Percentiles rank a stretch among this genome's conserved stretches.
Evolutionary conservation across 768 basidiomycete genomes (phyloP).

Genomic region (Suillus sp.): DNA sequence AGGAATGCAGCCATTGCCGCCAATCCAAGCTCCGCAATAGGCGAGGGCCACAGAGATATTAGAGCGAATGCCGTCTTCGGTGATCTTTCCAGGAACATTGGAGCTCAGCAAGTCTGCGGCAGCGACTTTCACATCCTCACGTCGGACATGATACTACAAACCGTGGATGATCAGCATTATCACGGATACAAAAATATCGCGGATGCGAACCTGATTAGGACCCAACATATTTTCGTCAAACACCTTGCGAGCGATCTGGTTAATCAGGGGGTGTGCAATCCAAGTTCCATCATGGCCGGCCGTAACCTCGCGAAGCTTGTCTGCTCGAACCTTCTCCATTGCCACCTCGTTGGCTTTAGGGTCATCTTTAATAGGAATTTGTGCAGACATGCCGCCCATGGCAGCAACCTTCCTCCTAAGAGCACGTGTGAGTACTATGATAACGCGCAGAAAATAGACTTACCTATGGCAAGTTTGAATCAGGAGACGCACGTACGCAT

Average conservation of each 20-base stretch:
- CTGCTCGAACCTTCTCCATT: slow-evolving; percentile 94
- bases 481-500: slow-evolving; percentile 90
- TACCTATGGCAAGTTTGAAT: slow-evolving; percentile 98
- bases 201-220: slow-evolving; percentile 78
- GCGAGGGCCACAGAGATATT: slow-evolving; percentile 89
- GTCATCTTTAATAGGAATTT: slow-evolving; percentile 98
- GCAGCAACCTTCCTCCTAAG: slow-evolving; percentile 93
- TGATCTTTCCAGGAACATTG: slow-evolving; percentile 84
- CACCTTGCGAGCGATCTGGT: slow-evolving; percentile 84
- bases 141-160: slow-evolving; percentile 82
- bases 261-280: slow-evolving; percentile 98
- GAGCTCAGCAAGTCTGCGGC: slow-evolving; percentile 85
- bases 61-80: slow-evolving; percentile 80
- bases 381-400: slow-evolving; percentile 99
- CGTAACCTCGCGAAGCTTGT: slow-evolving; percentile 94
- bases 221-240: slow-evolving; percentile 97
- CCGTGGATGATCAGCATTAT: neutral
- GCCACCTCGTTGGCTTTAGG: slow-evolving; percentile 87
- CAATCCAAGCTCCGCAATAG: slow-evolving; percentile 96
- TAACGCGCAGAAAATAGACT: neutral
- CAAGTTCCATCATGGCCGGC: slow-evolving; percentile 98
- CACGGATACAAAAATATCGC: slow-evolving; percentile 1
- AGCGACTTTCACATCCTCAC: slow-evolving; percentile 87
- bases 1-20: slow-evolving; percentile 96
- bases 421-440: slow-evolving; percentile 12